Conservation (phyloP, 495 filamentous ascomycete species). For the Darksidea phi region DNA sequence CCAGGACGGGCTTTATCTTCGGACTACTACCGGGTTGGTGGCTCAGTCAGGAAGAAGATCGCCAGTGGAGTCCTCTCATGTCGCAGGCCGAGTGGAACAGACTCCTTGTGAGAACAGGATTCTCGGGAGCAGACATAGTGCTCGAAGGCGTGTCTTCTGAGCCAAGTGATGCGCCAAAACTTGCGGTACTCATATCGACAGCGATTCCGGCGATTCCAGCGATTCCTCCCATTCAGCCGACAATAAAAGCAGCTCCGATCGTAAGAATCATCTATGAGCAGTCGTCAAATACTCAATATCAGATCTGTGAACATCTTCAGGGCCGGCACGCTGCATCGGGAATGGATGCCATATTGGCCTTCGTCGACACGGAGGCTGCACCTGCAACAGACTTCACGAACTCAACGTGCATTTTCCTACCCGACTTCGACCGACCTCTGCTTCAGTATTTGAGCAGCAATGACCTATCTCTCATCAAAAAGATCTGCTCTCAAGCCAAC, state of each 20-base stretch:
- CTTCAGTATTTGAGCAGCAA: not conserved
- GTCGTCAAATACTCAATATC: not conserved
- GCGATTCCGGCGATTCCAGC: not conserved
- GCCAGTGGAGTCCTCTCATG: not conserved
- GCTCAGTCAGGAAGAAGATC: no score
- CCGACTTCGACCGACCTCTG: not conserved
- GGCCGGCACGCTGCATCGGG: not conserved
- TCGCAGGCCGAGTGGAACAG: not conserved
- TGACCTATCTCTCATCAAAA: not conserved
- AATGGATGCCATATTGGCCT: not conserved
- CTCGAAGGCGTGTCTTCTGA: not conserved
- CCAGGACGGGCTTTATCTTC: no score
- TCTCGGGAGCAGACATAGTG: not conserved
- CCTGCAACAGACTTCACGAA: not conserved
- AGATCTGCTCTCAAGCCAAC: not conserved
- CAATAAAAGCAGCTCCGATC: not conserved
- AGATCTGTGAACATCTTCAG: not conserved
- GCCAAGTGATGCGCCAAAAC: not conserved
- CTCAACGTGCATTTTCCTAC: not conserved
- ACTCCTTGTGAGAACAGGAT: not conserved
- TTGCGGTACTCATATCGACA: not conserved
- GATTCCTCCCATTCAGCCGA: no score
- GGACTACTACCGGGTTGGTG: no score
- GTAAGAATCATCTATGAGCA: not conserved
- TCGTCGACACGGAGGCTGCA: not conserved